Percentiles rank a stretch among this genome's conserved stretches.
phyloP scores from a whole-genome alignment of 1,284 basidiomycete genomes.

The Phylloboletellus chloephorus region DNA sequence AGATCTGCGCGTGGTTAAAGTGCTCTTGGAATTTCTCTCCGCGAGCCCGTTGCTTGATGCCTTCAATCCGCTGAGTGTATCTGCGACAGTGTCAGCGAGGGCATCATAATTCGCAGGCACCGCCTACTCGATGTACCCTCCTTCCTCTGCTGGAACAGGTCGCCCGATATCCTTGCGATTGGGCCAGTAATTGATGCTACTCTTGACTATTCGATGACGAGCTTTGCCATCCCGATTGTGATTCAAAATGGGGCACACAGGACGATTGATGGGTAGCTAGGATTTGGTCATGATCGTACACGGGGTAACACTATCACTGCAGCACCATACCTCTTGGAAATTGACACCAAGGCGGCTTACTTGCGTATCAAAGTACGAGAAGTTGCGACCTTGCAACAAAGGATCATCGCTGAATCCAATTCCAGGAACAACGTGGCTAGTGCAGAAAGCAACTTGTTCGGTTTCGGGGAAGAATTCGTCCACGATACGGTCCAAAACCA shows the following conservation, averaged over 20 bases:
- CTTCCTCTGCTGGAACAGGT: conserved; percentile 45
- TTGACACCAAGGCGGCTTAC: conserved; percentile 70
- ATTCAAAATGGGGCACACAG: conserved; percentile 75
- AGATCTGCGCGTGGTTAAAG: conserved; percentile 65
- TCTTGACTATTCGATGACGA: conserved; percentile 56
- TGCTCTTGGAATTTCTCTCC: conserved; percentile 73
- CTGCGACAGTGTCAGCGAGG: conserved; percentile 26
- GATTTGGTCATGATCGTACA: conserved; percentile 19
- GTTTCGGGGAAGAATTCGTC: conserved; percentile 80
- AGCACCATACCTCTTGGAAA: conserved; percentile 50
- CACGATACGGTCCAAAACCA: conserved; percentile 62
- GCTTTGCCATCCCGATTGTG: conserved; percentile 63
- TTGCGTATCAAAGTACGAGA: conserved; percentile 81
- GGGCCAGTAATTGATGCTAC: conserved; percentile 67
- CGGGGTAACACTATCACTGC: neutral
- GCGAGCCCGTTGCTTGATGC: conserved; percentile 64
- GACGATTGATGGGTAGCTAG: conserved; percentile 75
- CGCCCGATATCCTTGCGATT: conserved; percentile 57
- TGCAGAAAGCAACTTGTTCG: conserved; percentile 83
- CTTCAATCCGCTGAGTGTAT: conserved; percentile 46
- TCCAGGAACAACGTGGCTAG: conserved; percentile 74
- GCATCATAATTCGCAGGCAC: neutral
- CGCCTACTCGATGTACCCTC: conserved; percentile 57
- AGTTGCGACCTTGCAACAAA: conserved; percentile 77
- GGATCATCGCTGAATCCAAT: conserved; percentile 81